phyloP scores from a whole-genome alignment of 2,329 filamentous ascomycete species.

The Calonectria pteridis region DNA sequence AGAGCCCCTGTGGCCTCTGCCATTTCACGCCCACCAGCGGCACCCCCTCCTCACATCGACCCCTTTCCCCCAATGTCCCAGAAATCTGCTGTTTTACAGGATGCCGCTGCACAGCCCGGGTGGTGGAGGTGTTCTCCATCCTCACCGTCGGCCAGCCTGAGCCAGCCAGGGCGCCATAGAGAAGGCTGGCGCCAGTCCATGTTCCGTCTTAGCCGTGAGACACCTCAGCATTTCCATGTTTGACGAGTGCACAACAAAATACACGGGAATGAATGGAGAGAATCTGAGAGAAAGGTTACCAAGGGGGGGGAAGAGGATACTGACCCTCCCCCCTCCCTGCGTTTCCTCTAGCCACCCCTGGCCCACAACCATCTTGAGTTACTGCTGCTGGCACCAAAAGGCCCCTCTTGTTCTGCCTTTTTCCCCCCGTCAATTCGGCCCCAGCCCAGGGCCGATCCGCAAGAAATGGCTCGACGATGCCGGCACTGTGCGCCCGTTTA shows the following conservation, averaged over 20 bases:
- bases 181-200: not conserved
- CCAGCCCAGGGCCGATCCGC: conserved; percentile 19
- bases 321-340: not conserved
- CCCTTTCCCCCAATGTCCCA: conserved; percentile 8
- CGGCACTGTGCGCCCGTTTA: conserved; percentile 18
- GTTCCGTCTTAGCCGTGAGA: conserved; percentile 31
- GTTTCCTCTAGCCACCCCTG: conserved; percentile 6
- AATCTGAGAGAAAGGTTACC: not conserved
- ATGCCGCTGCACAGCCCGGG: conserved; percentile 22
- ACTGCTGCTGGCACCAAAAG: conserved; percentile 1
- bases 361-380: conserved; percentile 10
- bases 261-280: not conserved
- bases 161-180: conserved; percentile 21
- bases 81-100: conserved; percentile 23
- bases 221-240: conserved; percentile 20
- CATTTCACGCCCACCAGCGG: not conserved
- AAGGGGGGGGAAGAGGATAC: not conserved
- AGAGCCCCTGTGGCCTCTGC: conserved; percentile 11
- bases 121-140: conserved; percentile 22
- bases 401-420: not conserved
- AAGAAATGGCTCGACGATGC: conserved; percentile 24
- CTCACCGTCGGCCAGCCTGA: conserved; percentile 26
- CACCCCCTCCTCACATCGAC: not conserved
- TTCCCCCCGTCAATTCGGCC: conserved; percentile 8
- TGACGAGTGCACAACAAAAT: not conserved